These are phyloP conservation scores for Pichia ethanolica DNA, from an alignment of 805 yeast species.

Conservation along the genomic window DNA sequence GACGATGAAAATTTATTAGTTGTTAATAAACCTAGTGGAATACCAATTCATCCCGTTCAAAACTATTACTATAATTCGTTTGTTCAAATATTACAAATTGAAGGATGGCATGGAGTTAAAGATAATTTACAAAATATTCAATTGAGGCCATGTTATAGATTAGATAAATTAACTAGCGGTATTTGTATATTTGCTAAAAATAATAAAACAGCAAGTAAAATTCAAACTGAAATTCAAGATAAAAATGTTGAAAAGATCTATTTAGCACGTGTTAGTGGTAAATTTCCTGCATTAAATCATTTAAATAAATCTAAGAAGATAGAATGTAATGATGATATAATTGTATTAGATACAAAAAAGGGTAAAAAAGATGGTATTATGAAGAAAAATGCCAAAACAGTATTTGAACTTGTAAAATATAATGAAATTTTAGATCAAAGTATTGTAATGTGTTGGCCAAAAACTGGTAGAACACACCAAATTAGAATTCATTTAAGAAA, in stretches of 20 bases:
- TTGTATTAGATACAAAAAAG: constrained; percentile 25
- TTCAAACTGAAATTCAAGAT: constrained; percentile 29
- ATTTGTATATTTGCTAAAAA: constrained; percentile 39
- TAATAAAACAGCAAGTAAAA: constrained; percentile 25
- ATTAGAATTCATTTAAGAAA: constrained; percentile 48
- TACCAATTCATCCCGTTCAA: constrained; percentile 50
- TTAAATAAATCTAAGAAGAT: not conserved
- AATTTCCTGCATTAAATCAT: constrained; percentile 29
- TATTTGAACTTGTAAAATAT: constrained; percentile 25
- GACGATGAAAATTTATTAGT: constrained; percentile 29
- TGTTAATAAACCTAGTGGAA: constrained; percentile 46
- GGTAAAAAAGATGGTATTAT: constrained; percentile 19
- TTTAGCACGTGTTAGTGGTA: constrained; percentile 37
- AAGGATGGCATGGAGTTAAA: constrained; percentile 8
- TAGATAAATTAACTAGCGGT: constrained; percentile 51
- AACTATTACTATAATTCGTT: constrained; percentile 38
- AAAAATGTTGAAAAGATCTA: constrained; percentile 33
- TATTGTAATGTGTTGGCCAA: constrained; percentile 40
- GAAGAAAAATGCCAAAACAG: constrained; percentile 17
- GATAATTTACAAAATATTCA: not conserved
- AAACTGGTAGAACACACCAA: constrained; percentile 52
- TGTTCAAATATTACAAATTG: constrained; percentile 37
- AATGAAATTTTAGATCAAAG: constrained; percentile 28
- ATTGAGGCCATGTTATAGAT: constrained; percentile 39
- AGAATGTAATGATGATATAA: constrained; percentile 33